Percentiles rank a stretch among this genome's conserved stretches.
phyloP scores from a whole-genome alignment of 352 stramenopile genomes.

The Globisporangium viniferum region DNA sequence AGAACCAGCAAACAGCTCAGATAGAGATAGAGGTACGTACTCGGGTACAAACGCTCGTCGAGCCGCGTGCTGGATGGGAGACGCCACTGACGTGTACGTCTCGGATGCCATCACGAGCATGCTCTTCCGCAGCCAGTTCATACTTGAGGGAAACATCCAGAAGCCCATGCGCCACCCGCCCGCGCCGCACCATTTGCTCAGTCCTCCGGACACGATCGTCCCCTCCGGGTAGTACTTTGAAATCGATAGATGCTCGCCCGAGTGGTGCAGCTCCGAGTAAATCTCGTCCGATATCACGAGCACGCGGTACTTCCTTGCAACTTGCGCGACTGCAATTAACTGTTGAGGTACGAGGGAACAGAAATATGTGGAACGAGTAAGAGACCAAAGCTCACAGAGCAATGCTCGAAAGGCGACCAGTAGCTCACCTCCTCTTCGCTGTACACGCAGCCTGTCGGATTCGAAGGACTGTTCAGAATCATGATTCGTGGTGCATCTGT shows the following conservation, averaged over 20 bases:
- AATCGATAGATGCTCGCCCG: constrained; percentile 71
- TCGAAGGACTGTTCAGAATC: constrained; percentile 85
- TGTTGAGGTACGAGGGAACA: neutral
- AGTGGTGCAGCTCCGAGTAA: constrained; percentile 84
- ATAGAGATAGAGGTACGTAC: constrained; percentile 30
- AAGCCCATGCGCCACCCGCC: constrained; percentile 88
- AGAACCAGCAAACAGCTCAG: neutral
- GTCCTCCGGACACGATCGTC: constrained; percentile 82
- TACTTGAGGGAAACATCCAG: constrained; percentile 75
- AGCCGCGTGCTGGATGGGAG: constrained; percentile 83
- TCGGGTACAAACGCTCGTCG: constrained; percentile 71
- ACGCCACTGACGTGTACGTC: constrained; percentile 85
- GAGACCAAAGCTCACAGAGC: neutral
- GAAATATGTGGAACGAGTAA: neutral
- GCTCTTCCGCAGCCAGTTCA: constrained; percentile 79
- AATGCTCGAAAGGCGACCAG: neutral
- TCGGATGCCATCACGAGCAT: constrained; percentile 90
- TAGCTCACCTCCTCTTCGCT: constrained; percentile 59
- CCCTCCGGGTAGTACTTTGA: constrained; percentile 86
- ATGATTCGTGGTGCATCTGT: constrained; percentile 79
- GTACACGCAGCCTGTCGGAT: constrained; percentile 83
- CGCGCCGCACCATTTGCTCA: constrained; percentile 88
- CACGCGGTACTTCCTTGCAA: constrained; percentile 83
- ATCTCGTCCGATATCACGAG: constrained; percentile 90
- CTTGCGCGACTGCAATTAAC: constrained; percentile 53